Percentiles rank a stretch among this genome's conserved stretches.
Evolutionary conservation across 768 basidiomycete genomes (phyloP).

Genomic region (Amanita phalloides): DNA sequence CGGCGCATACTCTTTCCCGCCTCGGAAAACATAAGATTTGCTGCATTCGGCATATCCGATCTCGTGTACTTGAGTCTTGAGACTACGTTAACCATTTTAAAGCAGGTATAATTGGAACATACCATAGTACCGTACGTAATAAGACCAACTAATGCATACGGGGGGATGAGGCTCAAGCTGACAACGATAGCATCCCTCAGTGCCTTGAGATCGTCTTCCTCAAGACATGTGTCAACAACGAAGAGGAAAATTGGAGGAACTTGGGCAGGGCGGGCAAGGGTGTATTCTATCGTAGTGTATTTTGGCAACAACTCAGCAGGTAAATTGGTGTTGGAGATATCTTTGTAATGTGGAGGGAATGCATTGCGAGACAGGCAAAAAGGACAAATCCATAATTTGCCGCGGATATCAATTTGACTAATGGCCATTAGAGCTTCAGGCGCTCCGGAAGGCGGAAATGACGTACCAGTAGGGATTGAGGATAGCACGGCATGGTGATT

Average conservation of each 20-base stretch:
- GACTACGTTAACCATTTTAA: not conserved
- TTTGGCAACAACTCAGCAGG: constrained; percentile 94
- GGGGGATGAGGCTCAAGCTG: constrained; percentile 86
- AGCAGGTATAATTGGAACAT: constrained; percentile 12
- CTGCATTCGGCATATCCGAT: constrained; percentile 92
- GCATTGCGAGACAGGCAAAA: constrained; percentile 96
- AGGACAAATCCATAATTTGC: constrained; percentile 99
- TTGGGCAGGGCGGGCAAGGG: constrained; percentile 82
- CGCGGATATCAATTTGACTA: constrained; percentile 97
- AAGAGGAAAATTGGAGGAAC: constrained; percentile 96
- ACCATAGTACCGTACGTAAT: constrained; percentile 99
- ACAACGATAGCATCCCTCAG: constrained; percentile 92
- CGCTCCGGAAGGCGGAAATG: constrained; percentile 3
- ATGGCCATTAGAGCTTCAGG: constrained; percentile 8
- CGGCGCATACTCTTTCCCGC: constrained; percentile 89
- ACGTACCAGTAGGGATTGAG: constrained; percentile 94
- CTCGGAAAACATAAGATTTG: constrained; percentile 98
- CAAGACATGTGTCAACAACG: constrained; percentile 94
- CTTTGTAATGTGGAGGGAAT: constrained; percentile 98
- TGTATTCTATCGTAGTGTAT: constrained; percentile 99
- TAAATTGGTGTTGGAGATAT: constrained; percentile 93
- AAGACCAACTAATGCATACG: constrained; percentile 89
- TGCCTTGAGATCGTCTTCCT: constrained; percentile 92
- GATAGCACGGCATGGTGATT: constrained; percentile 93
- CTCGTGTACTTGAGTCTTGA: constrained; percentile 96